Evolutionary conservation across 2,329 filamentous ascomycete species (phyloP).

Genomic region (Kalmusia sp.): DNA sequence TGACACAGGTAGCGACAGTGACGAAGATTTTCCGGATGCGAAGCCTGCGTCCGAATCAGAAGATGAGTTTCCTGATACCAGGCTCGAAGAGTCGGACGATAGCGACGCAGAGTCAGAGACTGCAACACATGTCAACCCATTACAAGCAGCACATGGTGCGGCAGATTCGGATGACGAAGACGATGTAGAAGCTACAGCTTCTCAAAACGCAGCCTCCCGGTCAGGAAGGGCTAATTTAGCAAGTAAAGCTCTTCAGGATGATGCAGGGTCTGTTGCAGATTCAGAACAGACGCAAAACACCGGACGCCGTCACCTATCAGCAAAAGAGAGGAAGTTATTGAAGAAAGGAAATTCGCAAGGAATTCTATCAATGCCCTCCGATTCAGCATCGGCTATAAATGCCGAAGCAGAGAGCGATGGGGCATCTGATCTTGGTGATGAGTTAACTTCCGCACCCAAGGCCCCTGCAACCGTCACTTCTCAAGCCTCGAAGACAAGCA

Average conservation of each 20-base stretch:
- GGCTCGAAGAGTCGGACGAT: constrained; percentile 43
- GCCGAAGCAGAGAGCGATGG: constrained; percentile 21
- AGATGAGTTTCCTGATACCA: constrained; percentile 55
- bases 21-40: constrained; percentile 56
- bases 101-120: constrained; percentile 45
- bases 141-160: constrained; percentile 39
- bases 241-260: constrained; percentile 31
- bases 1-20: constrained; percentile 45
- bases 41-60: constrained; percentile 48
- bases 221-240: constrained; percentile 10
- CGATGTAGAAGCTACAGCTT: constrained; percentile 14
- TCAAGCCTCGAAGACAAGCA: constrained; percentile 34
- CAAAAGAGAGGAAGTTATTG: constrained; percentile 46
- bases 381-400: constrained; percentile 17
- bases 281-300: constrained; percentile 31
- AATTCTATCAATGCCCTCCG: constrained; percentile 17
- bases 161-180: constrained; percentile 35
- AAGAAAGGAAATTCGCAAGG: constrained; percentile 44
- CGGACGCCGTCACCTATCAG: constrained; percentile 45
- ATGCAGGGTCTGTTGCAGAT: constrained; percentile 36
- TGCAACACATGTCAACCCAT: constrained; percentile 44
- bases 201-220: constrained; percentile 19
- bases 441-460: constrained; percentile 21
- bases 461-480: constrained; percentile 36
- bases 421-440: constrained; percentile 34